Evolutionary conservation across 768 basidiomycete species (phyloP), one percentile per base, ranked within the genome.

Genomic region (Tylopilus vinaceipallidus): DNA sequence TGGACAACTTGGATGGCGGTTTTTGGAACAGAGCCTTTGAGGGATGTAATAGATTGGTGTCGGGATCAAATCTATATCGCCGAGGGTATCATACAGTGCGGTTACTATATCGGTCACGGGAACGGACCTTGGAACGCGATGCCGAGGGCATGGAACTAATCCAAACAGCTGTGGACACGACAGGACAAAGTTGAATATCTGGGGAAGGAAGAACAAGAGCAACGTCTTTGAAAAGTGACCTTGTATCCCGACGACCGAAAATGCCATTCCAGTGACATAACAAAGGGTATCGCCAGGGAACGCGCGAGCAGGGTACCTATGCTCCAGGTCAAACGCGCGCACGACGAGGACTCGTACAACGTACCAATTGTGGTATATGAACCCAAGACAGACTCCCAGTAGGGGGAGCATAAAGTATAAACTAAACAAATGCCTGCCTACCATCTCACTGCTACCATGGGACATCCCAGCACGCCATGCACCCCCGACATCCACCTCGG

Each of bases 201-300:
- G 97, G 4, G 97, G 97, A 41, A 99, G 78, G 74, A 98, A 98
- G 76, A 99, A 98, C 22, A 98, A 73, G 49, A 98, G 78, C 9
- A 99, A 74, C 0, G 97, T 99, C 71, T 99, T 99, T 45, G 91
- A 92, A 69, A 94, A 98, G 68, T 99, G 97, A 0, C 89, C 93
- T 62, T 97, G 91, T 54, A 99, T 98, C 20, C 93, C 95, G 27
- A 95, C 94, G 9, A 97, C 95, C 1, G 97, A 88, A 66, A 99
- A 98, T 4, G 97, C 92, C 97, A 99, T 99, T 52, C 97, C 97
- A 0, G 93, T 83, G 34, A 98, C 84, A 72, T 99, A 99, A 69
- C 97, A 99, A 26, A 99, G 78, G 4, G 97, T 99, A 66, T 99
- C 97, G 3, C 97, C 97, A 0, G 94, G 90, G 64, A 98, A 99